A percentile compares a stretch with the other conserved stretches of the same genome.
Conservation (phyloP, 768 basidiomycete genomes). For the Boletus sensibilis region DNA sequence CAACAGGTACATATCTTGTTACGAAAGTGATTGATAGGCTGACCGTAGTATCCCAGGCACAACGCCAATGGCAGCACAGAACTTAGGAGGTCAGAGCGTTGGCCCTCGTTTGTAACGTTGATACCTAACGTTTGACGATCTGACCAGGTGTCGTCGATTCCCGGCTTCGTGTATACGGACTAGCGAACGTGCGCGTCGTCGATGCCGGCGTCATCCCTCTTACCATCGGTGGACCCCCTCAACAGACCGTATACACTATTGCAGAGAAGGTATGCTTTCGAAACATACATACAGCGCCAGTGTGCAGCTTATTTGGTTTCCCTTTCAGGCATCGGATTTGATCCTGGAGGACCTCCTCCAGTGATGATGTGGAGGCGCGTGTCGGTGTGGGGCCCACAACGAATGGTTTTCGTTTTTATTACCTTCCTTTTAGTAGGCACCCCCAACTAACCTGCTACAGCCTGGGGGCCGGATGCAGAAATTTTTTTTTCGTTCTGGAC, state of each 20-base stretch:
- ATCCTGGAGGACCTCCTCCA: not conserved
- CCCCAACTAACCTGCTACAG: too few species aligned
- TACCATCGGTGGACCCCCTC: not conserved
- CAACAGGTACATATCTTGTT: not conserved
- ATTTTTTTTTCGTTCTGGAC: too few species aligned
- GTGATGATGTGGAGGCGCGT: too few species aligned
- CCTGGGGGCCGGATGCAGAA: too few species aligned
- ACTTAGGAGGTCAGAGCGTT: not conserved
- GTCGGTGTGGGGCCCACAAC: too few species aligned
- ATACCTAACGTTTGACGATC: not conserved
- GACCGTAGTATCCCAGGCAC: not conserved
- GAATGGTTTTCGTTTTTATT: too few species aligned
- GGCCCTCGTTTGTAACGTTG: not conserved
- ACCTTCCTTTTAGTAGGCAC: too few species aligned
- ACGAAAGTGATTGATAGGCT: not conserved
- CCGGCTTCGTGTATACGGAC: not conserved
- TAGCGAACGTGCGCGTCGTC: not conserved
- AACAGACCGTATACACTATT: not conserved
- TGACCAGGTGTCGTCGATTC: not conserved
- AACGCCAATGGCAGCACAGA: slow-evolving; percentile 1
- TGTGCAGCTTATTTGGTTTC: not conserved
- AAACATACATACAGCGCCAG: not conserved
- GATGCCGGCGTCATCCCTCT: not conserved
- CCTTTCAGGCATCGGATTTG: not conserved
- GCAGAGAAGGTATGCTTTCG: not conserved